Base-by-base conservation (phyloP, 1,284 basidiomycete species). In the Gomphus bonarii region DNA sequence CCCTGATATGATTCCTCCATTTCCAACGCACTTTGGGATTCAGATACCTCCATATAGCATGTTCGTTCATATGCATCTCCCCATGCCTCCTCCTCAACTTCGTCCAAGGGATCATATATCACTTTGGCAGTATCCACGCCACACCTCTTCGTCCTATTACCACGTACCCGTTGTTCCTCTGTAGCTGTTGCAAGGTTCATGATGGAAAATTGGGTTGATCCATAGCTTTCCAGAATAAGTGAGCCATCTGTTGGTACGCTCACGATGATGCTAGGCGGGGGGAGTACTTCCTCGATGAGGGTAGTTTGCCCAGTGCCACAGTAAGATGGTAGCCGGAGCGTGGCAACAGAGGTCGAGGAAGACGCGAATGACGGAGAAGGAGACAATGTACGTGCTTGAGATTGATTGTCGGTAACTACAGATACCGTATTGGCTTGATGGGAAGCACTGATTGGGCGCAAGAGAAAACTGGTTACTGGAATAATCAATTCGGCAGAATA, bases 221-320 rank as follows among this genome's bases (percentile, higher is more conserved):
- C 49, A 18, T 50, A 25, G 20, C 49, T 20, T 6, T 31, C 30
- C n/a, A n/a, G 49, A 10, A 50, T 50, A 9, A 50, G 31, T 36
- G 49, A 50, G 20, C 33, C 49, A 14, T 50, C 49, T 9, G 49
- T 50, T 16, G 49, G 49, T 36, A 50, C 49, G 36, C 49, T 50
- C 12, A 50, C 49, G n/a, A 50, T 50, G 31, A 50, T 50, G 33
- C 49, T 50, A 33, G 49, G 49, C 11, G 49, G 49, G 11, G 48
- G 48, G n/a, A 50, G 49, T 14, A 36, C 49, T 20, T 50, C 49
- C 12, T 50, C 49, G 33, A 36, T 12, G 14, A 50, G 33, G 31
- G 49, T 16, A 16, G 8, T 28, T 25, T 49, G 28, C 12, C 18
- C 18, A 18, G 49, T 12, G 31, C 7, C 25, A 18, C 20, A 14